Evolutionary conservation across 768 basidiomycete genomes (phyloP).

Genomic region (Tephrocybe sp.): DNA sequence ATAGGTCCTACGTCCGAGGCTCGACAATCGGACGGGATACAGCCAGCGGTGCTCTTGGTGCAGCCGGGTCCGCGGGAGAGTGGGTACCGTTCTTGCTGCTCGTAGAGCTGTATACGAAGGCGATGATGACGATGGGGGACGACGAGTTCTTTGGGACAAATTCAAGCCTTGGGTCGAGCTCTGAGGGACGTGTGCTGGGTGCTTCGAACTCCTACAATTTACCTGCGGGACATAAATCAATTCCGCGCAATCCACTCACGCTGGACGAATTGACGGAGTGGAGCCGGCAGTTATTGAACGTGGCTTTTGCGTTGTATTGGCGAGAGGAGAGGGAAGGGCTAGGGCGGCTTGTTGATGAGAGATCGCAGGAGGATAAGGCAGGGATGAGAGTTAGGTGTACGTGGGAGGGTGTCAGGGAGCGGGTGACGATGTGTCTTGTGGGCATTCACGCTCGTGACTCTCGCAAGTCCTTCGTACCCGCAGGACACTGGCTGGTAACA

Average conservation of each 20-base stretch:
- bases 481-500: slow-evolving; percentile 80
- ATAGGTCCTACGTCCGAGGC: slow-evolving; percentile 61
- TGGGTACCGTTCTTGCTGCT: slow-evolving; percentile 81
- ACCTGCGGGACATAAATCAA: neutral
- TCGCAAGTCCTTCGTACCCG: slow-evolving; percentile 76
- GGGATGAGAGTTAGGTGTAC: slow-evolving; percentile 27
- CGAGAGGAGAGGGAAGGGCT: slow-evolving; percentile 37
- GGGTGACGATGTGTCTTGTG: slow-evolving; percentile 75
- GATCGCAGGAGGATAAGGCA: too few species aligned
- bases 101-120: slow-evolving; percentile 79
- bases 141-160: slow-evolving; percentile 86
- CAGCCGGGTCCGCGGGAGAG: slow-evolving; percentile 14
- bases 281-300: slow-evolving; percentile 76
- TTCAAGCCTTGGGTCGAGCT: slow-evolving; percentile 1
- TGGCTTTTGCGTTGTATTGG: slow-evolving; percentile 74
- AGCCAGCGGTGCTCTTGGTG: slow-evolving; percentile 13
- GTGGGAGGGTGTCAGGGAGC: slow-evolving; percentile 74
- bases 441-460: slow-evolving; percentile 85
- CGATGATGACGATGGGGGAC: slow-evolving; percentile 89
- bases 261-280: slow-evolving; percentile 80
- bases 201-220: neutral
- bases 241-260: slow-evolving; percentile 70
- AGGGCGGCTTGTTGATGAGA: slow-evolving; percentile 15
- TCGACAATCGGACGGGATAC: slow-evolving; percentile 62
- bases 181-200: neutral